phyloP scores from a whole-genome alignment of 2,329 filamentous ascomycete genomes.

The Malbranchea zuffiana region DNA sequence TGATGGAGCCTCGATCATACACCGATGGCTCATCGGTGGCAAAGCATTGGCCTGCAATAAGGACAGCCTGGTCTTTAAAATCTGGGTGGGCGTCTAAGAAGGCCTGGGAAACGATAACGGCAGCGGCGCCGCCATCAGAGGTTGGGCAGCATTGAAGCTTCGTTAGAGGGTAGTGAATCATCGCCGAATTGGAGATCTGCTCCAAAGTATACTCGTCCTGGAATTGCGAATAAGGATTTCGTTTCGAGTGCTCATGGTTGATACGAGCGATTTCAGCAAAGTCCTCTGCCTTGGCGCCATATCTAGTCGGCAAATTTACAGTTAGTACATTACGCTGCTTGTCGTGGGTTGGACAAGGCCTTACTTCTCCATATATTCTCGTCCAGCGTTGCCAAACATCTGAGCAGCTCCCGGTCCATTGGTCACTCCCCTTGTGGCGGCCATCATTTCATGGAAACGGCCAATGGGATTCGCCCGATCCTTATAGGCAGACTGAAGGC shows the following conservation, averaged over 20 bases:
- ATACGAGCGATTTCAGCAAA: conserved; percentile 90
- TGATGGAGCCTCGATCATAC: conserved; percentile 71
- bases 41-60: conserved; percentile 77
- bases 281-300: conserved; percentile 71
- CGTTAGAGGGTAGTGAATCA: conserved; percentile 77
- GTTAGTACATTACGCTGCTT: conserved; percentile 2
- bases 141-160: conserved; percentile 99
- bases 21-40: conserved; percentile 73
- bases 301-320: conserved; percentile 39
- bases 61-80: conserved; percentile 68
- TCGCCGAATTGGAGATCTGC: conserved; percentile 62
- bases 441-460: conserved; percentile 67
- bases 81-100: conserved; percentile 81
- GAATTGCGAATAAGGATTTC: conserved; percentile 98
- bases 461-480: conserved; percentile 72
- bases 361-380: conserved; percentile 89
- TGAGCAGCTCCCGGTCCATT: conserved; percentile 80
- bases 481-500: conserved; percentile 69
- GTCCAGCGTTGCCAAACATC: conserved; percentile 88
- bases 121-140: conserved; percentile 81
- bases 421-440: conserved; percentile 64
- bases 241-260: conserved; percentile 83
- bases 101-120: conserved; percentile 74
- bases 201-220: conserved; percentile 80
- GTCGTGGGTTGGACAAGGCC: conserved; percentile 19